A percentile compares a stretch with the other conserved stretches of the same genome.
Conservation (phyloP, 2,329 filamentous ascomycete genomes). For the Conoideocrella luteorostrata region DNA sequence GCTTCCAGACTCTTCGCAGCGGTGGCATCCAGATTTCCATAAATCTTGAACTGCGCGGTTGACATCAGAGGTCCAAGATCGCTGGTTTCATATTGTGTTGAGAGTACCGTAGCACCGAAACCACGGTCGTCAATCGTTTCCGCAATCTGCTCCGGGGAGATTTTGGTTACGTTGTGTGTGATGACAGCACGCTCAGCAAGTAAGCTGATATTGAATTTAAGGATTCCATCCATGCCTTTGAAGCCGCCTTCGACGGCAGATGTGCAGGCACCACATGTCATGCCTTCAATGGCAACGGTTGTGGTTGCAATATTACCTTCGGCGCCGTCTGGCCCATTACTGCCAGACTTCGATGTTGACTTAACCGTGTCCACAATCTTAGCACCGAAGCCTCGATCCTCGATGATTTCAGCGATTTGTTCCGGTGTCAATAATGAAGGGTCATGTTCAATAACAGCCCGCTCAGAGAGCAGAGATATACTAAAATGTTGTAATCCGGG, state of each 20-base stretch:
- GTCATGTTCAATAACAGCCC: slow-evolving; percentile 81
- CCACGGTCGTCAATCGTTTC: slow-evolving; percentile 85
- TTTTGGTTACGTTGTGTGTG: slow-evolving; percentile 67
- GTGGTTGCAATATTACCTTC: slow-evolving; percentile 55
- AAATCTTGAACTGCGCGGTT: slow-evolving; percentile 75
- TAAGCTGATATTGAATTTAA: slow-evolving; percentile 91
- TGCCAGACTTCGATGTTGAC: slow-evolving; percentile 22
- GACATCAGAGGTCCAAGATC: slow-evolving; percentile 50
- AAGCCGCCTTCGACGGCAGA: slow-evolving; percentile 85
- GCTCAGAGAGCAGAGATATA: slow-evolving; percentile 77
- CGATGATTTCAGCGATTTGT: slow-evolving; percentile 53
- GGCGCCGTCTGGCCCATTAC: slow-evolving; percentile 22
- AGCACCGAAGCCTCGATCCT: slow-evolving; percentile 74
- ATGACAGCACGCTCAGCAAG: slow-evolving; percentile 88
- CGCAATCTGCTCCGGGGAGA: slow-evolving; percentile 67
- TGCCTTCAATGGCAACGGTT: slow-evolving; percentile 85
- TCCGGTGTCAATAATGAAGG: slow-evolving; percentile 44
- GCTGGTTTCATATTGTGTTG: slow-evolving; percentile 57
- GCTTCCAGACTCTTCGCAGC: slow-evolving; percentile 68
- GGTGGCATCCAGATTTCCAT: slow-evolving; percentile 66
- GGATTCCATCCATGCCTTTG: slow-evolving; percentile 65
- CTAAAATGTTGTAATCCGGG: slow-evolving; percentile 68
- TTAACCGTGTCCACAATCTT: slow-evolving; percentile 66
- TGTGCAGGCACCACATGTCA: slow-evolving; percentile 97
- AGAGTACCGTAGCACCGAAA: slow-evolving; percentile 79